A percentile compares a stretch with the other conserved stretches of the same genome.
phyloP scores from a whole-genome alignment of 768 basidiomycete species.

The Macrocybe gigantea region DNA sequence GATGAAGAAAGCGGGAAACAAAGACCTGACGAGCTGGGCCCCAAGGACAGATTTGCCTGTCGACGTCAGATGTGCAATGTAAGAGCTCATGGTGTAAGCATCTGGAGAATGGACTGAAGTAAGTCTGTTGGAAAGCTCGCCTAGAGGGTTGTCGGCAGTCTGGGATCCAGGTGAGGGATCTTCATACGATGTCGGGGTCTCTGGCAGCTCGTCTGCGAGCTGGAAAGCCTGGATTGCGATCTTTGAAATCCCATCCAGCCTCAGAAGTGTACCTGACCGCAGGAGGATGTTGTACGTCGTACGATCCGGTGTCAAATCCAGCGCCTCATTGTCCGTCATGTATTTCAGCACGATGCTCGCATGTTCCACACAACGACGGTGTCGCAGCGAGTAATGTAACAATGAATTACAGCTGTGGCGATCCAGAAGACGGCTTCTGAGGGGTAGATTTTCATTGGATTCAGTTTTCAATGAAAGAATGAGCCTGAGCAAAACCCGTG shows the following conservation, averaged over 20 bases:
- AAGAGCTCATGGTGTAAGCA: constrained; percentile 5
- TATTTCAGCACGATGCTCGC: constrained; percentile 56
- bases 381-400: constrained; percentile 59
- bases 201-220: neutral
- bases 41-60: constrained; percentile 42
- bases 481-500: neutral
- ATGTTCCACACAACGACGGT: constrained; percentile 44
- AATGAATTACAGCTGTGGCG: constrained; percentile 48
- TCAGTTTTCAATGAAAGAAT: too few relatives aligned
- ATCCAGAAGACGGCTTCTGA: constrained; percentile 3
- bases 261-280: constrained; percentile 46
- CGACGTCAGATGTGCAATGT: constrained; percentile 43
- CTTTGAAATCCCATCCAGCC: constrained; percentile 35
- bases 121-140: constrained; percentile 1
- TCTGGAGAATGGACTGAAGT: constrained; percentile 4
- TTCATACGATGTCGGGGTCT: neutral
- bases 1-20: constrained; percentile 49
- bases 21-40: constrained; percentile 38
- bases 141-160: neutral
- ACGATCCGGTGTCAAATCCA: constrained; percentile 37
- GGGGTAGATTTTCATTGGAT: too few relatives aligned
- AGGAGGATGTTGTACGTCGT: constrained; percentile 56
- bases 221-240: constrained; percentile 28
- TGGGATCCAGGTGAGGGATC: neutral
- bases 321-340: constrained; percentile 29